phyloP scores from a whole-genome alignment of 495 filamentous ascomycete genomes.

The Parathielavia hyrcaniae region DNA sequence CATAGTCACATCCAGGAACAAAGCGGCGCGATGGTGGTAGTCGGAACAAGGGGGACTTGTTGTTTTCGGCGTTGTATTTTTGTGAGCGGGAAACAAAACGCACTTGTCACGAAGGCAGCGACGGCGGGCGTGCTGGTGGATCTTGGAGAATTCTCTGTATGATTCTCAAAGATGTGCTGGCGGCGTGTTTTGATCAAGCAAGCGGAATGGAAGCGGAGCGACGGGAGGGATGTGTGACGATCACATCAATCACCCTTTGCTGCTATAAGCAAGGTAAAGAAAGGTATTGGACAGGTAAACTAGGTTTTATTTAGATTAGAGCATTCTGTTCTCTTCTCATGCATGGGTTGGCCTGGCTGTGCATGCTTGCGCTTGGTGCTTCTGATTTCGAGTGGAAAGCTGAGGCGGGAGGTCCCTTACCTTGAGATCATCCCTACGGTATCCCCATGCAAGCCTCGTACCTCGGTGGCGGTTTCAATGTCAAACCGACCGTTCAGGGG shows the following conservation, averaged over 20 bases:
- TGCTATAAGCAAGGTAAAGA: no score
- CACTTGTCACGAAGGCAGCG: constrained; percentile 10
- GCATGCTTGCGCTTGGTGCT: not conserved
- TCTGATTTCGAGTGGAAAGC: no score
- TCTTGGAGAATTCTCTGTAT: not conserved
- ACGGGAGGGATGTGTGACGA: not conserved
- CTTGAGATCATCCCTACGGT: no score
- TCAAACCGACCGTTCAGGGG: no score
- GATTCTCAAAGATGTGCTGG: constrained; percentile 1
- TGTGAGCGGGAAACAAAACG: constrained; percentile 4
- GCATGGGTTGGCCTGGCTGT: not conserved
- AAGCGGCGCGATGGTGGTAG: not conserved
- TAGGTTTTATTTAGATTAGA: constrained; percentile 5
- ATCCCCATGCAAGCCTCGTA: no score
- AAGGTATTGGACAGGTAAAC: not conserved
- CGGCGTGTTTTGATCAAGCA: constrained; percentile 5
- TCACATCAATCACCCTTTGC: constrained; percentile 2
- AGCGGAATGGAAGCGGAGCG: not conserved
- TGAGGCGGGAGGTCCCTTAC: not conserved
- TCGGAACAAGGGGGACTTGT: constrained; percentile 10
- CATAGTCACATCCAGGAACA: not conserved
- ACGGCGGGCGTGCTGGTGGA: constrained; percentile 15
- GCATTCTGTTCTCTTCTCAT: constrained; percentile 7
- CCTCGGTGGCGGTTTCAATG: no score
- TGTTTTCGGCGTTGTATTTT: constrained; percentile 18